These are phyloP conservation scores for Cardiospermum halicacabum DNA, from an alignment of 345 rosid genomes.

Conservation along the genomic window DNA sequence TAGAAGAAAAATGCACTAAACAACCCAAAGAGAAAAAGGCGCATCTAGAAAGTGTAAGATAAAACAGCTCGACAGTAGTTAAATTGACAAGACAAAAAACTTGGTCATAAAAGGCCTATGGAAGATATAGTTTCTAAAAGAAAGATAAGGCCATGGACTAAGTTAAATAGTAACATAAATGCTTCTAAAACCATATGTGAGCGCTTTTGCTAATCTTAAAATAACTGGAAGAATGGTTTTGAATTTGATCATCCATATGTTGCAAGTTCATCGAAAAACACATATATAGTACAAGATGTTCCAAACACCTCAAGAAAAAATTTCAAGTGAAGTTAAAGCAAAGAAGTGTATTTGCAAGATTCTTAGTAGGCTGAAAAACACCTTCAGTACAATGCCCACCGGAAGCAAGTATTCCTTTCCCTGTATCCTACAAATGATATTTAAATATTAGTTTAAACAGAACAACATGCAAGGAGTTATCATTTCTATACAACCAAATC, in stretches of 20 bases:
- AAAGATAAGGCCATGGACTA: background rate
- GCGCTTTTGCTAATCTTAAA: background rate
- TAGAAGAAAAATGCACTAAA: background rate
- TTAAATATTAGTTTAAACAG: background rate
- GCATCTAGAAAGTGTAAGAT: background rate
- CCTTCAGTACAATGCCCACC: slow-evolving; percentile 86
- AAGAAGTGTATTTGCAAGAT: background rate
- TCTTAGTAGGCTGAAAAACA: slow-evolving; percentile 23
- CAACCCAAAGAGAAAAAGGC: background rate
- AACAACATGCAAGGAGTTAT: background rate
- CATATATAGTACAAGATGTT: too few species aligned
- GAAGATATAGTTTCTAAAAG: background rate
- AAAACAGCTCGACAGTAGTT: background rate
- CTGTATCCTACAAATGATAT: slow-evolving; percentile 53
- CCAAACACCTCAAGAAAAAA: background rate
- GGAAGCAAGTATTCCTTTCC: slow-evolving; percentile 90
- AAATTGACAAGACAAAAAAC: background rate
- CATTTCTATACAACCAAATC: slow-evolving; percentile 2
- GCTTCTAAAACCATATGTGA: background rate
- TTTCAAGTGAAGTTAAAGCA: background rate
- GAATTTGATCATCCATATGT: background rate
- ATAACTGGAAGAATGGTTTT: background rate
- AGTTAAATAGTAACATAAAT: background rate
- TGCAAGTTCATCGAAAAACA: background rate
- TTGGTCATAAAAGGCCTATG: background rate